Evolutionary conservation across 768 basidiomycete species (phyloP).

Genomic region (Boletales sp.): DNA sequence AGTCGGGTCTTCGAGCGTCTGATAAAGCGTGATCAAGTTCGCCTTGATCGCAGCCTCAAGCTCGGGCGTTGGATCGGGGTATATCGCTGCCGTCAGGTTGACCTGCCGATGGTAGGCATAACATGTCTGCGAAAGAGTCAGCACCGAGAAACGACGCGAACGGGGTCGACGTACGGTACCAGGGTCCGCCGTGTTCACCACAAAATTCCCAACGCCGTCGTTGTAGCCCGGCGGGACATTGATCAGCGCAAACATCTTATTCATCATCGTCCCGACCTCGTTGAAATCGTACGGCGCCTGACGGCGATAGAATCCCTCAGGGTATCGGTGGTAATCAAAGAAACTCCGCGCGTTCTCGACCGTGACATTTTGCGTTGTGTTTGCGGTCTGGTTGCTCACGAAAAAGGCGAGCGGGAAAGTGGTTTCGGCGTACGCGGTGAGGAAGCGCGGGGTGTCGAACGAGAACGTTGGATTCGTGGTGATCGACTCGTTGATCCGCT

Average conservation of each 20-base stretch:
- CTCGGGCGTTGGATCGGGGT: slow-evolving; percentile 19
- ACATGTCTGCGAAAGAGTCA: slow-evolving; percentile 12
- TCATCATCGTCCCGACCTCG: slow-evolving; percentile 1
- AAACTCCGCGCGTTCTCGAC: slow-evolving; percentile 18
- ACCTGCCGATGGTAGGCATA: slow-evolving; percentile 18
- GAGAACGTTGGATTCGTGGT: slow-evolving; percentile 21
- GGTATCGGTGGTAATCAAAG: slow-evolving; percentile 15
- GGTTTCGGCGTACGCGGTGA: slow-evolving; percentile 20
- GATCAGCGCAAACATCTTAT: not conserved
- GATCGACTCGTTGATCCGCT: slow-evolving; percentile 24
- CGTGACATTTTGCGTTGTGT: slow-evolving; percentile 14
- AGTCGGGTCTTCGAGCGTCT: slow-evolving; percentile 5
- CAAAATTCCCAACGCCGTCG: slow-evolving; percentile 16
- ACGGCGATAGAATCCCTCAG: slow-evolving; percentile 18
- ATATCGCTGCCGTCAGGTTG: slow-evolving; percentile 16
- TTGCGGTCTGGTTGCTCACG: slow-evolving; percentile 18
- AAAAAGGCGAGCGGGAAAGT: slow-evolving; percentile 25
- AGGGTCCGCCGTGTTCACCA: slow-evolving; percentile 9
- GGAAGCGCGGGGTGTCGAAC: slow-evolving; percentile 18
- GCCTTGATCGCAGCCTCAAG: slow-evolving; percentile 20
- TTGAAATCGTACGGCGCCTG: slow-evolving; percentile 8
- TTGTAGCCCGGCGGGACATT: slow-evolving; percentile 13
- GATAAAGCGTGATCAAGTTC: slow-evolving; percentile 16
- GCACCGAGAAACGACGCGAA: not conserved
- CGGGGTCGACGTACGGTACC: slow-evolving; percentile 9